Evolutionary conservation across 2,329 filamentous ascomycete genomes (phyloP), one percentile per base, ranked within the genome.

Genomic region (Pseudogymnoascus destructans): DNA sequence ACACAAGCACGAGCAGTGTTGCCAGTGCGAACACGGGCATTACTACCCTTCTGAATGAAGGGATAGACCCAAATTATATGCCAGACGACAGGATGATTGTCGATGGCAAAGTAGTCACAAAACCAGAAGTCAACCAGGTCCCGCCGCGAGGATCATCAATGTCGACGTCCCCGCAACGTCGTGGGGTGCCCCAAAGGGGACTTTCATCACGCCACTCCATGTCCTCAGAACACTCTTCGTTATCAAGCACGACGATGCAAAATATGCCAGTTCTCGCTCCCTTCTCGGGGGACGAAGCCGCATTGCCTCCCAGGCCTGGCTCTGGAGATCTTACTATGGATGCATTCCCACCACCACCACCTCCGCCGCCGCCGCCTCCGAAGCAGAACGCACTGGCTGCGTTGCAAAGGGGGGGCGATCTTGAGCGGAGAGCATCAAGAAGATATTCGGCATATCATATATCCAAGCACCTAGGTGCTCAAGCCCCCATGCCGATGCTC

Each of bases 391-490:
- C 93, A 4, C 75, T 98, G 57, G 89, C 89, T 55, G 90, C 91
- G 56, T 73, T 98, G 63, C 93, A 97, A 72, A 83, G 90, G 71
- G 91, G 91, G 32, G 92, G 92, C 17, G 91, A 96, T 64, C 75
- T 98, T 55, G 93, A 98, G 72, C 82, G 93, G 68, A 81, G 93
- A 69, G 93, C 93, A 0, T 98, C 93, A 11, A 80, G 92, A 64
- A 79, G 93, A 67, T 98, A 97, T 69, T 97, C 93, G 1, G 87
- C 90, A 57, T 98, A 97, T 69, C 93, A 98, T 68, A 95, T 98
- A 64, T 89, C 89, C 49, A 97, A 96, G 69, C 90, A 95, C 66
- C 76, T 97, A 1, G 92, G 92, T 9, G 80, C 84, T 71, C 89
- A 88, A 17, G 85, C 97, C 13, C 89, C 91, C 5, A 87, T 95